Conservation (phyloP, 1,139 yeast genomes). For the Saccharomyces hybrid region DNA sequence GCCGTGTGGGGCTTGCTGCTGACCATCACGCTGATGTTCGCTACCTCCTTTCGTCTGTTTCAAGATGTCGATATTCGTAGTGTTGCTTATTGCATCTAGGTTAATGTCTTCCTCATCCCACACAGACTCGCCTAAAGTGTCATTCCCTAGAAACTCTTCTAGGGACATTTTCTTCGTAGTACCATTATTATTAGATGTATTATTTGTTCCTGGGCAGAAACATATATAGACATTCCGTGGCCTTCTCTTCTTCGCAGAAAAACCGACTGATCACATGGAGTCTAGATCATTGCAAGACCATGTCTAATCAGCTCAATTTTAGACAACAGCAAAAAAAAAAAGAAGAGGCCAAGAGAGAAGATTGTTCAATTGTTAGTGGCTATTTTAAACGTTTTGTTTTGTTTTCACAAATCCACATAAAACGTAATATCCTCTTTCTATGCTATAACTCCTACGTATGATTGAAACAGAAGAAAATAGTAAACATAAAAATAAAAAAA, state of each 20-base stretch:
- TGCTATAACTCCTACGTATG: neutral
- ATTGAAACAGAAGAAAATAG: neutral
- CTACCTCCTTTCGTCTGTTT: constrained; percentile 10
- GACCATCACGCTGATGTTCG: neutral
- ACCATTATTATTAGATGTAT: constrained; percentile 15
- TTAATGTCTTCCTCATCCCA: constrained; percentile 31
- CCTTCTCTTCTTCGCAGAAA: neutral
- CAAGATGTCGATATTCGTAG: constrained; percentile 24
- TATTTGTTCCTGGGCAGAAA: neutral
- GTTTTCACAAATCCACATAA: neutral
- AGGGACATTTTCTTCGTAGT: constrained; percentile 32
- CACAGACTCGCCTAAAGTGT: constrained; percentile 29
- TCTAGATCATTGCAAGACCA: neutral
- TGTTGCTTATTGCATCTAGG: constrained; percentile 23
- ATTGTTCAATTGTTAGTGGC: neutral
- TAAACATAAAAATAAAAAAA: neutral
- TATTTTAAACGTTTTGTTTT: neutral
- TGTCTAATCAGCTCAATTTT: neutral
- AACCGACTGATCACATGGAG: neutral
- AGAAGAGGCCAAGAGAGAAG: constrained; percentile 1
- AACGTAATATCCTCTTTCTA: neutral
- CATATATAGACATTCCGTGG: neutral
- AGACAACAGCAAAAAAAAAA: neutral
- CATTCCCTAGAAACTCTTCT: constrained; percentile 32
- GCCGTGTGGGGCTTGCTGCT: neutral